These are phyloP conservation scores for Actinomortierella wolfii DNA, from an alignment of 371 early-diverging fungal species.

Conservation along the genomic window DNA sequence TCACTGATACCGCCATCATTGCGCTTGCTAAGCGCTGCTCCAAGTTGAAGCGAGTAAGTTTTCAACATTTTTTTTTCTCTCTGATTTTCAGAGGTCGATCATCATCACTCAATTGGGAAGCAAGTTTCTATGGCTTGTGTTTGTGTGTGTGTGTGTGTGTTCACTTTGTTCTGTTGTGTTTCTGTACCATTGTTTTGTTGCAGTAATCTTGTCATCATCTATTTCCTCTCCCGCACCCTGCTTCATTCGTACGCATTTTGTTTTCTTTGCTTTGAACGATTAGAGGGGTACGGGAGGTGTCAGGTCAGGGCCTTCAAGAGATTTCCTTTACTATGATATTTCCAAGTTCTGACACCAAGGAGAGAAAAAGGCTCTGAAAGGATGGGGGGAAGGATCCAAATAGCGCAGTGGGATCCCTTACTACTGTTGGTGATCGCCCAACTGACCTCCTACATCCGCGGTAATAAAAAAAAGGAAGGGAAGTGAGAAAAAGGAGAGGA, in stretches of 20 bases:
- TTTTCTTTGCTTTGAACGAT: too few relatives aligned
- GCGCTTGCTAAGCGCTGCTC: slow-evolving; percentile 21
- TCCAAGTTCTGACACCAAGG: slow-evolving; percentile 1
- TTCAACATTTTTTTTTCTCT: neutral
- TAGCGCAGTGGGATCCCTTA: too few relatives aligned
- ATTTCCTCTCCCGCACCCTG: too few relatives aligned
- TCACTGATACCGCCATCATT: slow-evolving; percentile 41
- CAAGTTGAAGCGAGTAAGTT: slow-evolving; percentile 29
- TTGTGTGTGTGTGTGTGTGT: too few relatives aligned
- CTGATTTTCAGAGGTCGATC: neutral
- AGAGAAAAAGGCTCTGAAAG: neutral
- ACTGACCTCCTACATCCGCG: too few relatives aligned
- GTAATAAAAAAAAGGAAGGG: too few relatives aligned
- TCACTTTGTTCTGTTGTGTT: neutral
- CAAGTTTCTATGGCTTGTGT: too few relatives aligned
- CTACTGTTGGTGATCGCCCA: too few relatives aligned
- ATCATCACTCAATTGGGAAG: too few relatives aligned
- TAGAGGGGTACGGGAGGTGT: neutral
- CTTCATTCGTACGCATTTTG: too few relatives aligned
- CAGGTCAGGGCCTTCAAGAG: neutral
- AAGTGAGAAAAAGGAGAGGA: too few relatives aligned
- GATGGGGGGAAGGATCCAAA: neutral
- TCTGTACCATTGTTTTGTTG: neutral
- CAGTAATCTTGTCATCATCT: too few relatives aligned
- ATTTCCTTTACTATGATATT: neutral